Percentiles rank a stretch among this genome's conserved stretches.
Conservation (phyloP, 306 rosid species). For the Fragaria ananassa region DNA sequence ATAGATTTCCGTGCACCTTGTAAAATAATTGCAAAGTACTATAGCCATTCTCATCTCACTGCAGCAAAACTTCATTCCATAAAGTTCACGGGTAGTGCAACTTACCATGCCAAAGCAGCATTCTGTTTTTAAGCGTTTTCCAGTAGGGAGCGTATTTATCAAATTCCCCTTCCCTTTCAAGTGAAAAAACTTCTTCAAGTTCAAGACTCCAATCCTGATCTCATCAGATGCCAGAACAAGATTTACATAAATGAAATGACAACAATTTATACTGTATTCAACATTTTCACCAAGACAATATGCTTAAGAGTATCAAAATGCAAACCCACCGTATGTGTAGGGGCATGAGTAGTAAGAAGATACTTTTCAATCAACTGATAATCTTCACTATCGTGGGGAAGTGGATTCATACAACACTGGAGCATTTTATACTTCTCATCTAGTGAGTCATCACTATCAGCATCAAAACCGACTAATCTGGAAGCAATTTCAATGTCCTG, state of each 20-base stretch:
- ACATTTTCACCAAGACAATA: conserved; percentile 2
- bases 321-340: conserved; percentile 79
- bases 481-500: conserved; percentile 99
- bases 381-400: conserved; percentile 83
- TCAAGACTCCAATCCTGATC: conserved; percentile 94
- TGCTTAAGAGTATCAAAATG: conserved; percentile 2
- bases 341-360: conserved; percentile 89
- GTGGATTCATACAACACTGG: conserved; percentile 65
- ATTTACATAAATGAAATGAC: not conserved
- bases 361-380: conserved; percentile 71
- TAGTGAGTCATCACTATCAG: conserved; percentile 64
- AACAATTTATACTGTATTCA: not conserved
- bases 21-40: not conserved
- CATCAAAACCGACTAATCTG: conserved; percentile 90
- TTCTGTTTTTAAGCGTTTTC: conserved; percentile 68
- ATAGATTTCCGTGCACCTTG: not conserved
- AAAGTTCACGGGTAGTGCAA: conserved; percentile 11
- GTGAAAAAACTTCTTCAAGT: conserved; percentile 88
- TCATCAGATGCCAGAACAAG: conserved; percentile 18
- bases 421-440: conserved; percentile 93
- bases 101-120: conserved; percentile 99
- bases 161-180: conserved; percentile 83
- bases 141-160: conserved; percentile 66
- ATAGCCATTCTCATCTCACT: not conserved
- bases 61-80: not conserved